A percentile compares a stretch with the other conserved stretches of the same genome.
These are phyloP conservation scores for Polytrichum formosum DNA, from an alignment of 225 moss, liverwort and hornwort genomes.

Conservation along the genomic window DNA sequence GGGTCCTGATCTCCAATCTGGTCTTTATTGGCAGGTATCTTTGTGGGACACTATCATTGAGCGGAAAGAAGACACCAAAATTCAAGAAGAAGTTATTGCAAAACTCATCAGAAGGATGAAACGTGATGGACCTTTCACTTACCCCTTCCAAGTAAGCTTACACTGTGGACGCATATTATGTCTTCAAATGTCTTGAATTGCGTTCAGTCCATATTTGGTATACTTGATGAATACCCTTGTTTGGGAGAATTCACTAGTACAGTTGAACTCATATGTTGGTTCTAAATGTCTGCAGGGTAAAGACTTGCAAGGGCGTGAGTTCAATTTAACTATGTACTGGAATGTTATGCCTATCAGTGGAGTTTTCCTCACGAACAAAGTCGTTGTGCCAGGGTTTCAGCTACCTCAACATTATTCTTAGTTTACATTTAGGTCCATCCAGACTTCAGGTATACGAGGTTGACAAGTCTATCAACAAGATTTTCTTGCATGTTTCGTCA, in stretches of 20 bases:
- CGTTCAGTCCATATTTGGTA: too few relatives aligned
- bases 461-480: too few relatives aligned
- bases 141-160: slow-evolving; percentile 69
- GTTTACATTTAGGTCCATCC: background rate
- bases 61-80: slow-evolving; percentile 78
- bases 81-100: slow-evolving; percentile 50
- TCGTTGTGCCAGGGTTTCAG: slow-evolving; percentile 74
- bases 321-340: slow-evolving; percentile 97
- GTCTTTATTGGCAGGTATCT: slow-evolving; percentile 32
- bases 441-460: too few relatives aligned
- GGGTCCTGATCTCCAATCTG: background rate
- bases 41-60: slow-evolving; percentile 84
- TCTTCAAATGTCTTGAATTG: too few relatives aligned
- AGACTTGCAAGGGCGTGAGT: slow-evolving; percentile 72
- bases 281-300: slow-evolving; percentile 51
- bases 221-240: too few relatives aligned
- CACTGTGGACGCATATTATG: too few relatives aligned
- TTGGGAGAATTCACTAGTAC: background rate
- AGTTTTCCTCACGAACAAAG: slow-evolving; percentile 69
- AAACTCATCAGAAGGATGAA: slow-evolving; percentile 34
- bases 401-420: slow-evolving; percentile 55
- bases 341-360: slow-evolving; percentile 95
- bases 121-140: slow-evolving; percentile 54
- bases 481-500: too few relatives aligned
- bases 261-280: background rate